These are phyloP conservation scores for Crepidotus variabilis DNA, from an alignment of 768 basidiomycete genomes.

Conservation along the genomic window DNA sequence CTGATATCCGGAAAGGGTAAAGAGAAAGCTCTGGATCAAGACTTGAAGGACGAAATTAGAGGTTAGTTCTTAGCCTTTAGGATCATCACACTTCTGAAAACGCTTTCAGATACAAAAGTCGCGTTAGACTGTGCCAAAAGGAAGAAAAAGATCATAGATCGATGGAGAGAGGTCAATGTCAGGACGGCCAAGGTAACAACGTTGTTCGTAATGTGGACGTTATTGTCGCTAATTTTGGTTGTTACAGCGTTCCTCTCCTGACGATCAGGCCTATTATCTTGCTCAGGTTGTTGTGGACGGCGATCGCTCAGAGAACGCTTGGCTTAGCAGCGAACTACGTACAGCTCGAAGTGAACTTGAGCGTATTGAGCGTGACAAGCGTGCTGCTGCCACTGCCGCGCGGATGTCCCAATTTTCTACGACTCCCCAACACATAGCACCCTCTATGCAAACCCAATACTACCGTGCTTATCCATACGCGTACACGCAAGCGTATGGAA, in stretches of 20 bases:
- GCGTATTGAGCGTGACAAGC: conserved; percentile 66
- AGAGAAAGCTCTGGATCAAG: conserved; percentile 45
- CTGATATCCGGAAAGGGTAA: conserved; percentile 53
- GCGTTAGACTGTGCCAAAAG: conserved; percentile 66
- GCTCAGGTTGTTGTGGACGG: conserved; percentile 62
- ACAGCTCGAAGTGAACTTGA: conserved; percentile 63
- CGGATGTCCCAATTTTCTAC: conserved; percentile 39
- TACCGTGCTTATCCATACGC: conserved; percentile 65
- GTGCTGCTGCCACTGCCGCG: conserved; percentile 38
- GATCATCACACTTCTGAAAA: conserved; percentile 5
- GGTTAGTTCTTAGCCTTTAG: conserved; percentile 28
- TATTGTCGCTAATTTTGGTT: not conserved
- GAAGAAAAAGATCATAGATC: conserved; percentile 47
- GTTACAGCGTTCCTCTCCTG: conserved; percentile 53
- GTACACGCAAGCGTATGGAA: conserved; percentile 57
- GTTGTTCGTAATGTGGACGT: not conserved
- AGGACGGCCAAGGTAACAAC: conserved; percentile 53
- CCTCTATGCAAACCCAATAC: conserved; percentile 45
- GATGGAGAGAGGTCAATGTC: conserved; percentile 53
- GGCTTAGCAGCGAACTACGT: conserved; percentile 57
- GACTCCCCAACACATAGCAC: conserved; percentile 22
- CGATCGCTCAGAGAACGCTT: conserved; percentile 59
- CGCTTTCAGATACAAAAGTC: conserved; percentile 58
- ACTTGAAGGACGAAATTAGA: conserved; percentile 46
- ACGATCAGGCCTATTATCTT: conserved; percentile 61